Base-by-base conservation (phyloP, 805 yeast genomes). In the Wickerhamomyces bovis region DNA sequence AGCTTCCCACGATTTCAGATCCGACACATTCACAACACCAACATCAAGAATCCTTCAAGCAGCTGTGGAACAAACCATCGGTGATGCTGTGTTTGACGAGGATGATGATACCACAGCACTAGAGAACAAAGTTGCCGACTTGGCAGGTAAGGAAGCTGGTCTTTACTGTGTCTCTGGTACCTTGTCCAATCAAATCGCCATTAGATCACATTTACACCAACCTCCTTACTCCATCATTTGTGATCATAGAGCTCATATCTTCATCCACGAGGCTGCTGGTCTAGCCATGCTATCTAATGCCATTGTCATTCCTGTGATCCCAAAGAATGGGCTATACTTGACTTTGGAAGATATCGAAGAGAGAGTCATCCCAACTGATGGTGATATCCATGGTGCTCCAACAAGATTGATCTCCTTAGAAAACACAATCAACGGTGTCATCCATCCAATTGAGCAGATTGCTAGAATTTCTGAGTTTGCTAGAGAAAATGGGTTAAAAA, bases 11-110 rank as follows among this genome's bases (percentile, higher is more conserved):
- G 83, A 79, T 53, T 72, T 78, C 55, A 71, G 83, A 63, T 76
- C 92, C 57, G 98, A 90, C 64, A 90, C 97, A 1, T 88, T 89
- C 75, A 89, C 97, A 4, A 85, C 86, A 12, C 97, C 97, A 20
- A 80, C 96, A 0, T 69, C 70, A 30, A 71, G 77, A 38, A 88
- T 89, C 92, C 62, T 85, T 18, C 72, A 76, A 47, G 80, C 89
- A 41, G 80, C 78, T 41, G 43, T 70, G 23, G 54, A 62, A 6
- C 77, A 86, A 25, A 68, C 90, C 2, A 72, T 78, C 42, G 97
- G 97, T 39, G 97, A 90, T 60, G 77, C 92, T 10, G 97, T 90
- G n/a, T 88, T 88, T 67, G 74, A 78, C 52, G 97, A 90, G 62
- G 98, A 90, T 62, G 66, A 66, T 19, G 80, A 83, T 53, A 87